Conservation (phyloP, 305 asterid species). For the Petunia hybrid region DNA sequence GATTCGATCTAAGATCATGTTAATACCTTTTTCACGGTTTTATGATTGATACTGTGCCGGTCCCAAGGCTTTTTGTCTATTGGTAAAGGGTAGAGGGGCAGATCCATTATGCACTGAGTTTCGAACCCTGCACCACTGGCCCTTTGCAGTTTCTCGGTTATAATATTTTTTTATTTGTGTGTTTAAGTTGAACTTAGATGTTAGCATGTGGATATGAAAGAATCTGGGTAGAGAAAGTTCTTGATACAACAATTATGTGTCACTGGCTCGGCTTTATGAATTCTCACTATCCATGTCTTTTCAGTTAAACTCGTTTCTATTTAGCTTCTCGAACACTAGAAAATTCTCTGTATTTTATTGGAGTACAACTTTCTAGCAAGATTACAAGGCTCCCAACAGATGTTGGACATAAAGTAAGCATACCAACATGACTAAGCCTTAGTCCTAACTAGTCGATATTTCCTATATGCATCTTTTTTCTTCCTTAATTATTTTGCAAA, state of each 20-base stretch:
- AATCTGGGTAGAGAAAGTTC: neutral
- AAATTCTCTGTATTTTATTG: neutral
- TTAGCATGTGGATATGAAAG: slow-evolving; percentile 10
- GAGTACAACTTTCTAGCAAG: neutral
- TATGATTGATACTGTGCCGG: neutral
- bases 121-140: too few species aligned
- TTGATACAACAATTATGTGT: neutral
- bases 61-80: too few species aligned
- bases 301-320: neutral
- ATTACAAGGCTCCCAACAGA: neutral
- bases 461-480: neutral
- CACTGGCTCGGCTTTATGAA: neutral
- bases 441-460: neutral
- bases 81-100: too few species aligned
- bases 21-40: slow-evolving; percentile 24
- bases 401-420: neutral
- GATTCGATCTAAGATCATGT: neutral
- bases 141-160: too few species aligned
- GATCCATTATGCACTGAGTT: too few species aligned
- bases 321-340: slow-evolving; percentile 14
- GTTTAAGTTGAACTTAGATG: slow-evolving; percentile 11
- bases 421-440: neutral
- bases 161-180: neutral
- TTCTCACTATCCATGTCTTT: neutral
- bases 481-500: neutral